These are phyloP conservation scores for Eragrostis curvula DNA, from an alignment of 176 grass and related monocot genomes.

Conservation along the genomic window DNA sequence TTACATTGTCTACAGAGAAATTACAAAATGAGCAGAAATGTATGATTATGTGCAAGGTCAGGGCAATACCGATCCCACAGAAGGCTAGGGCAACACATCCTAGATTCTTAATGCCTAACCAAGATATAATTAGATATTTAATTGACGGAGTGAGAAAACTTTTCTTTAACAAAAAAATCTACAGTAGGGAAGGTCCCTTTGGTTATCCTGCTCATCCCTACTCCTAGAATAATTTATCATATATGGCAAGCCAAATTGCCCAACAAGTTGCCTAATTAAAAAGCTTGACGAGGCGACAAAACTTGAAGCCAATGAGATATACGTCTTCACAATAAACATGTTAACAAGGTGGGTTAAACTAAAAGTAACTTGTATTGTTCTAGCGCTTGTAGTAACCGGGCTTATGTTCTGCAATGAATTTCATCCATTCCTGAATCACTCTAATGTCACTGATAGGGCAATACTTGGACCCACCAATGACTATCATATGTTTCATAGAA, in stretches of 20 bases:
- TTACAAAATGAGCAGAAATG: neutral
- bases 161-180: slow-evolving; percentile 13
- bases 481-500: slow-evolving; percentile 8
- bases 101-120: slow-evolving; percentile 2
- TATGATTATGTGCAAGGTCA: slow-evolving; percentile 22
- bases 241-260: neutral
- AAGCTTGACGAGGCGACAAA: neutral
- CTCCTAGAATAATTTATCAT: neutral
- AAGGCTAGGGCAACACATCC: neutral
- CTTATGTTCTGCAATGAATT: neutral
- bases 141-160: neutral
- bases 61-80: neutral
- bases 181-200: neutral
- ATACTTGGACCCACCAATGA: neutral
- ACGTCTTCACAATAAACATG: neutral
- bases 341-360: slow-evolving; percentile 2
- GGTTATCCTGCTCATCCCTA: slow-evolving; percentile 7
- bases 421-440: neutral
- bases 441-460: neutral
- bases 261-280: neutral
- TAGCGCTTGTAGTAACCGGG: neutral
- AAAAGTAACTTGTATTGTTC: neutral
- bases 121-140: neutral
- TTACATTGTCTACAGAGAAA: slow-evolving; percentile 29
- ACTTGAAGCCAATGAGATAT: neutral